Evolutionary conservation across 1,139 yeast genomes (phyloP), one percentile per base, ranked within the genome.

Genomic region (Blastobotrys elegans): DNA sequence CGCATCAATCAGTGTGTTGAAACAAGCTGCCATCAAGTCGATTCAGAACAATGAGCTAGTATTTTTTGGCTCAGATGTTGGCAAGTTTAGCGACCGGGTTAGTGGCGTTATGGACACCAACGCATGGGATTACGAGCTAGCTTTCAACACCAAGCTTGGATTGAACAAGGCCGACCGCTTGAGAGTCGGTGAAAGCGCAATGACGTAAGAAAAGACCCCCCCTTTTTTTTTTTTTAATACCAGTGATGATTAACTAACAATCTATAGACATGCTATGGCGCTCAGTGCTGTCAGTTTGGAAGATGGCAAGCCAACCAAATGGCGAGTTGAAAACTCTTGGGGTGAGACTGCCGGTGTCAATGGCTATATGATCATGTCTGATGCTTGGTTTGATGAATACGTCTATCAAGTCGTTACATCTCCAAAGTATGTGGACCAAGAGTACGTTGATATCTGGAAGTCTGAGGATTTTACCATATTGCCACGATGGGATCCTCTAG

Each of bases 211-310:
- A n/a, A n/a, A n/a, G n/a, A n/a, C n/a, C n/a, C n/a, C n/a, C n/a
- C n/a, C n/a, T n/a, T n/a, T n/a, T n/a, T n/a, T n/a, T n/a, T n/a
- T n/a, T n/a, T n/a, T n/a, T n/a, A n/a, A n/a, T n/a, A n/a, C n/a
- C n/a, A n/a, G n/a, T n/a, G n/a, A 79, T 80, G 83, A 79, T 82
- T 24, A n/a, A n/a, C n/a, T n/a, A n/a, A n/a, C n/a, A n/a, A n/a
- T n/a, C n/a, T n/a, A n/a, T n/a, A n/a, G n/a, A n/a, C 86, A 81
- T 57, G 87, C 85, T 17, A 80, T 80, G 86, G 82, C 77, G 1
- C 67, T 80, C 38, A 75, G 83, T 26, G 86, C 81, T 14, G 87
- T 81, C 46, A 84, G 81, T 62, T 61, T 65, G 16, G 67, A 67
- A 22, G 70, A 70, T 49, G 75, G 74, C 33, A 64, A 66, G 46